Evolutionary conservation across 805 yeast genomes (phyloP).

Genomic region (Maudiozyma turicensis): DNA sequence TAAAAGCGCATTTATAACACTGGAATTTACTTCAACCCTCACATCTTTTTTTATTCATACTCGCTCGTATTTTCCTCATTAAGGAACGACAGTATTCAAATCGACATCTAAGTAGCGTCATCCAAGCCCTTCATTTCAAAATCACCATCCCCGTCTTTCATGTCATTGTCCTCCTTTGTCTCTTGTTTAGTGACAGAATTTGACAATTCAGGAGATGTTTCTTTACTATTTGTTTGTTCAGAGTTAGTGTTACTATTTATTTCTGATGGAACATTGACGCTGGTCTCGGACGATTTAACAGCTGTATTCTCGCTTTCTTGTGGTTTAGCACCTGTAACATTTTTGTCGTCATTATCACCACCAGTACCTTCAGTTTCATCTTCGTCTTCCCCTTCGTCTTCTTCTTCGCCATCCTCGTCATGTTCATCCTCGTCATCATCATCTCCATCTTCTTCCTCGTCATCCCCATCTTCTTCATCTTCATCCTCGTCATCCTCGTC

Average conservation of each 20-base stretch:
- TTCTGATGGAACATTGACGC: neutral
- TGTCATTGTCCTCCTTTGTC: neutral
- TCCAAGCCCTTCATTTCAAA: neutral
- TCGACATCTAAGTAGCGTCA: no score
- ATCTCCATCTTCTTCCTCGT: constrained; percentile 13
- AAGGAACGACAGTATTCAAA: no score
- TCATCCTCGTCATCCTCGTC: constrained; percentile 30
- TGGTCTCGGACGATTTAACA: neutral
- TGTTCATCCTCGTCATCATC: constrained; percentile 3
- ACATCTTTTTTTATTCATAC: no score
- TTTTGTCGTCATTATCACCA: constrained; percentile 24
- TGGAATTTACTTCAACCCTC: no score
- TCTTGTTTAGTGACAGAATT: neutral
- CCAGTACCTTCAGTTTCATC: constrained; percentile 37
- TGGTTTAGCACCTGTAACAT: constrained; percentile 7
- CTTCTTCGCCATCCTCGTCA: constrained; percentile 31
- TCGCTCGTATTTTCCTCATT: no score
- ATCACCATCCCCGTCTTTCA: constrained; percentile 2
- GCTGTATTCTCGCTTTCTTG: neutral
- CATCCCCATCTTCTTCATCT: constrained; percentile 12
- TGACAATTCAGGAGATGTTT: neutral
- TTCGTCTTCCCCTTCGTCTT: constrained; percentile 34
- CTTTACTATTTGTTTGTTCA: neutral
- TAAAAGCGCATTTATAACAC: no score
- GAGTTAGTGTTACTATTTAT: no score